Conservation (phyloP, 371 early-diverging fungal genomes). For the Funneliformis caledonium region DNA sequence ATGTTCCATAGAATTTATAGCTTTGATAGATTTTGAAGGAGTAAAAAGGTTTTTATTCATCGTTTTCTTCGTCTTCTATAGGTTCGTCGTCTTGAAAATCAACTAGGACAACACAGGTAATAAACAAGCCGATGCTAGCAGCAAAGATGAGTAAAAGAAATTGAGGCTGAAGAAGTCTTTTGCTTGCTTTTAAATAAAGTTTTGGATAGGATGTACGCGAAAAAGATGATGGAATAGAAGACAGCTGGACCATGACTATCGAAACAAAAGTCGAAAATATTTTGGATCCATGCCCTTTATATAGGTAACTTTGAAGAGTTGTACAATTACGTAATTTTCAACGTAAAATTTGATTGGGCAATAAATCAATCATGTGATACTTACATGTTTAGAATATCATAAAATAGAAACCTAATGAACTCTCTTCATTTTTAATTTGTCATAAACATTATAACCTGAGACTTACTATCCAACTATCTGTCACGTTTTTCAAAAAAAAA, state of each 20-base stretch:
- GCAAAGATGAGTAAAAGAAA: slow-evolving; percentile 22
- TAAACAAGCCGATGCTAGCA: slow-evolving; percentile 18
- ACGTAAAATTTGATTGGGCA: no score
- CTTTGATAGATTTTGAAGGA: neutral
- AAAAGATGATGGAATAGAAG: neutral
- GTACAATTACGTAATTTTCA: no score
- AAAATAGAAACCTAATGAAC: no score
- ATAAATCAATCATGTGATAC: no score
- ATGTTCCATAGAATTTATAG: neutral
- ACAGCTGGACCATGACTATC: slow-evolving; percentile 21
- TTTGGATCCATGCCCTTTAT: no score
- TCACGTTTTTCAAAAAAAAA: no score
- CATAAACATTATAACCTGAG: no score
- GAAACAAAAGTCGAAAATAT: neutral
- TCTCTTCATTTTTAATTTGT: no score
- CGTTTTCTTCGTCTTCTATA: slow-evolving; percentile 15
- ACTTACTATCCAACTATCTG: no score
- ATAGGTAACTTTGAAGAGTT: no score
- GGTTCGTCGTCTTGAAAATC: slow-evolving; percentile 29
- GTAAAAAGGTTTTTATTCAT: slow-evolving; percentile 5
- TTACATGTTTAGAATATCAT: no score
- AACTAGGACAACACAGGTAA: slow-evolving; percentile 19
- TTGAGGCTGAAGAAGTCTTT: slow-evolving; percentile 34
- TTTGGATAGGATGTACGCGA: slow-evolving; percentile 15
- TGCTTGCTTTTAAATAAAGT: slow-evolving; percentile 26